A percentile compares a stretch with the other conserved stretches of the same genome.
These are phyloP conservation scores for Solanum megistacrolobum DNA, from an alignment of 257 asterid species.

Conservation along the genomic window DNA sequence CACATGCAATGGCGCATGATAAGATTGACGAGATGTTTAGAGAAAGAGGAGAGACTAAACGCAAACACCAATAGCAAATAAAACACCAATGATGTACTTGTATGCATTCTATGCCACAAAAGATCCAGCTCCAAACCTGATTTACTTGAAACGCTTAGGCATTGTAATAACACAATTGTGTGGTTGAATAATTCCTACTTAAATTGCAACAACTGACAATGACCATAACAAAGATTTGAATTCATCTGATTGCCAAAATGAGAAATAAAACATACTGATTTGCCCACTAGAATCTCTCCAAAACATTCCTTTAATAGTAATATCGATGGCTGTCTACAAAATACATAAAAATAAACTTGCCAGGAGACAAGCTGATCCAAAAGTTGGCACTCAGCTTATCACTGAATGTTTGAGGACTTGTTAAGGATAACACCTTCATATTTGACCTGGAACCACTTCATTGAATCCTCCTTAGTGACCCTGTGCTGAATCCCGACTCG, in stretches of 20 bases:
- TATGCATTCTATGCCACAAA: neutral
- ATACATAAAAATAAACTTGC: neutral
- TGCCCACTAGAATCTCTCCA: neutral
- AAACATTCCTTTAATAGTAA: neutral
- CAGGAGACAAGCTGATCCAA: neutral
- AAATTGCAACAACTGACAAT: neutral
- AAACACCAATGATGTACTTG: slow-evolving; percentile 14
- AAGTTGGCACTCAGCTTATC: neutral
- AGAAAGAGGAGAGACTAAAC: slow-evolving; percentile 18
- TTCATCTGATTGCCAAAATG: neutral
- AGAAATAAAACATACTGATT: neutral
- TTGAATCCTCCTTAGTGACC: slow-evolving; percentile 63
- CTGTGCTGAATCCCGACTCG: slow-evolving; percentile 78
- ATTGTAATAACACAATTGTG: neutral
- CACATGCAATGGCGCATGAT: slow-evolving; percentile 65
- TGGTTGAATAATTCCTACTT: neutral
- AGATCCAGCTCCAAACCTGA: neutral
- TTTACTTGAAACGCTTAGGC: neutral
- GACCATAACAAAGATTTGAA: neutral
- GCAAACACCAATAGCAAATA: neutral
- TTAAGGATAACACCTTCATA: slow-evolving; percentile 74
- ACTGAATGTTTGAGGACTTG: slow-evolving; percentile 46
- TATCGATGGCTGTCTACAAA: slow-evolving; percentile 6
- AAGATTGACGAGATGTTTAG: slow-evolving; percentile 54
- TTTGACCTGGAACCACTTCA: slow-evolving; percentile 77